Percentiles rank a stretch among this genome's conserved stretches.
Evolutionary conservation across 2,329 filamentous ascomycete genomes (phyloP).

Genomic region (Aaosphaeria arxii): DNA sequence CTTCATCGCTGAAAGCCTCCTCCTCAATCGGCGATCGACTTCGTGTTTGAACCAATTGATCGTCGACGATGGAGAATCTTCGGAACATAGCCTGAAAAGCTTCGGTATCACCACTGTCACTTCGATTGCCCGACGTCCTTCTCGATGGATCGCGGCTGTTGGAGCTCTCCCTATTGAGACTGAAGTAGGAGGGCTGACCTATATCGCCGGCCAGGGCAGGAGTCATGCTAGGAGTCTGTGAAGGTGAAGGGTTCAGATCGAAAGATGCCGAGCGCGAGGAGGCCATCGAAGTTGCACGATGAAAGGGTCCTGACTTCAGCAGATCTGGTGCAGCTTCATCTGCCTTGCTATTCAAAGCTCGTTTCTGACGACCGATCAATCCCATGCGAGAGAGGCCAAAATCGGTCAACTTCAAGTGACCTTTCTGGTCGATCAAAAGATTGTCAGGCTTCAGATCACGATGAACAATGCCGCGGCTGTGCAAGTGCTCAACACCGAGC

Average conservation of each 20-base stretch:
- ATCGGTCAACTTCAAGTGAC: conserved; percentile 94
- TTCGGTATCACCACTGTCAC: conserved; percentile 90
- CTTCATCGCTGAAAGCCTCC: conserved; percentile 65
- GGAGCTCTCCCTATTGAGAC: conserved; percentile 59
- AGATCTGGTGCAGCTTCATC: conserved; percentile 88
- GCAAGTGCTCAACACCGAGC: conserved; percentile 92
- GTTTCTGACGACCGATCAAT: conserved; percentile 91
- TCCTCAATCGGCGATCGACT: conserved; percentile 69
- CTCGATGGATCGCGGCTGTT: conserved; percentile 60
- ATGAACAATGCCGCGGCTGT: conserved; percentile 92
- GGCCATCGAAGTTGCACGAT: conserved; percentile 75
- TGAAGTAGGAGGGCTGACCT: conserved; percentile 94
- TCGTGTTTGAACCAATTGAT: conserved; percentile 42
- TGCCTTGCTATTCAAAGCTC: conserved; percentile 73
- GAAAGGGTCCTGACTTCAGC: conserved; percentile 88
- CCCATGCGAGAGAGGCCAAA: conserved; percentile 98
- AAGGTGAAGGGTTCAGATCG: conserved; percentile 79
- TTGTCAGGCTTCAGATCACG: conserved; percentile 97
- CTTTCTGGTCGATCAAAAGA: conserved; percentile 92
- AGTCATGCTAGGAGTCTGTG: conserved; percentile 81
- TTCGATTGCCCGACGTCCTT: conserved; percentile 76
- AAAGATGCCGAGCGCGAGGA: conserved; percentile 94
- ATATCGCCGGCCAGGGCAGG: conserved; percentile 67
- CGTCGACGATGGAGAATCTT: conserved; percentile 56
- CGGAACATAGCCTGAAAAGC: conserved; percentile 78